phyloP scores from a whole-genome alignment of 176 grass and related monocot genomes.

The Echinochloa phyllopogon region DNA sequence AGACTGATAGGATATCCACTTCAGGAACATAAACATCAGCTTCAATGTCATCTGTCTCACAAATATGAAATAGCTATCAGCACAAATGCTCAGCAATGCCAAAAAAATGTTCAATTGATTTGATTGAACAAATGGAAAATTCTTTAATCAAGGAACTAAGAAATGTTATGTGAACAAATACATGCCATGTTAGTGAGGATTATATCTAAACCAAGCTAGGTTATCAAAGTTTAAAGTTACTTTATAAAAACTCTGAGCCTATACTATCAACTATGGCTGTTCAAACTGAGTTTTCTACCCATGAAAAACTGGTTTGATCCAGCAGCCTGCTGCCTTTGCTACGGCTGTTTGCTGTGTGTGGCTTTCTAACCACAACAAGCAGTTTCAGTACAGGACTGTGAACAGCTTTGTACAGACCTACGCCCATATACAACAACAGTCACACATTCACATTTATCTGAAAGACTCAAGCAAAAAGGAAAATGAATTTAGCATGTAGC shows the following conservation, averaged over 20 bases:
- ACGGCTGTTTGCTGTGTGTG: not conserved
- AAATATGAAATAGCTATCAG: conserved; percentile 46
- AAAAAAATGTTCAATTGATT: conserved; percentile 26
- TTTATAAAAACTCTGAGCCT: not conserved
- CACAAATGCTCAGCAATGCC: conserved; percentile 8
- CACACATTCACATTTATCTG: conserved; percentile 31
- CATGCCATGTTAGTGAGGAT: not conserved
- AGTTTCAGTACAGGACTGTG: not conserved
- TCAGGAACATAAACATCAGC: conserved; percentile 66
- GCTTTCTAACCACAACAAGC: not conserved
- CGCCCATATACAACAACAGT: conserved; percentile 24
- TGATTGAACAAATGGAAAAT: not conserved
- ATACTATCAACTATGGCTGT: not conserved
- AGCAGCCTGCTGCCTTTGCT: conserved; percentile 6
- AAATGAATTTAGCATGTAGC: conserved; percentile 27
- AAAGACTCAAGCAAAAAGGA: conserved; percentile 6
- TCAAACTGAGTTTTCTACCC: not conserved
- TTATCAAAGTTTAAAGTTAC: conserved; percentile 20
- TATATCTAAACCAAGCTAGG: conserved; percentile 25
- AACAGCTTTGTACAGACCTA: not conserved
- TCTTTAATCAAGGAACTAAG: not conserved
- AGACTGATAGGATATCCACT: conserved; percentile 81
- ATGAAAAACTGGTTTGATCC: not conserved
- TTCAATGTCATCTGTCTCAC: conserved; percentile 56
- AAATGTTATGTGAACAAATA: conserved; percentile 33